These are phyloP conservation scores for Rutstroemia sydowiana DNA, from an alignment of 2,329 filamentous ascomycete species.

Conservation along the genomic window DNA sequence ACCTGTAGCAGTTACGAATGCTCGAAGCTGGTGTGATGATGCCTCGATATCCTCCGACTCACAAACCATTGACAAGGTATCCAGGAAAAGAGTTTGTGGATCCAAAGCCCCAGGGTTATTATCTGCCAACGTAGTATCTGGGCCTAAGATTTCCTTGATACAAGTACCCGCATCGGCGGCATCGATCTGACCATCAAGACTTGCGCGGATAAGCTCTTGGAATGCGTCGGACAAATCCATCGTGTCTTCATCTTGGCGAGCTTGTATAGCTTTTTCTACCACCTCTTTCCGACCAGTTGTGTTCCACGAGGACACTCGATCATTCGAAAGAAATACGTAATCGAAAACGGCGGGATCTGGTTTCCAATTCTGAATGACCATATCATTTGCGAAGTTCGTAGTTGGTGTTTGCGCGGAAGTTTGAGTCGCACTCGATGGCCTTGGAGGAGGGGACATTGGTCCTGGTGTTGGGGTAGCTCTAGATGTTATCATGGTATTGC, in stretches of 20 bases:
- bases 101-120: constrained; percentile 49
- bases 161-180: constrained; percentile 62
- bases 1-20: constrained; percentile 64
- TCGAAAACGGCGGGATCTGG: constrained; percentile 41
- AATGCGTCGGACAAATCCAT: constrained; percentile 65
- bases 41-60: constrained; percentile 48
- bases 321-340: constrained; percentile 71
- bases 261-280: constrained; percentile 55
- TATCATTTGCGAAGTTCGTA: constrained; percentile 18
- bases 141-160: constrained; percentile 66
- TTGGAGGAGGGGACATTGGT: constrained; percentile 30
- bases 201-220: constrained; percentile 76
- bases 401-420: constrained; percentile 21
- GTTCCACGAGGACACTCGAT: constrained; percentile 60
- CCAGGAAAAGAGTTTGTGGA: constrained; percentile 67
- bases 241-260: constrained; percentile 59
- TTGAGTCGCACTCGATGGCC: constrained; percentile 25
- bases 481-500: constrained; percentile 21
- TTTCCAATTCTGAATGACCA: constrained; percentile 27
- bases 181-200: constrained; percentile 60
- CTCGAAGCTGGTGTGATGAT: constrained; percentile 45
- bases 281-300: constrained; percentile 59
- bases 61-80: constrained; percentile 71
- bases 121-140: constrained; percentile 41
- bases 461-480: constrained; percentile 28